Base-by-base conservation (phyloP, 805 yeast species). In the Grigorovia yakushimaensis region DNA sequence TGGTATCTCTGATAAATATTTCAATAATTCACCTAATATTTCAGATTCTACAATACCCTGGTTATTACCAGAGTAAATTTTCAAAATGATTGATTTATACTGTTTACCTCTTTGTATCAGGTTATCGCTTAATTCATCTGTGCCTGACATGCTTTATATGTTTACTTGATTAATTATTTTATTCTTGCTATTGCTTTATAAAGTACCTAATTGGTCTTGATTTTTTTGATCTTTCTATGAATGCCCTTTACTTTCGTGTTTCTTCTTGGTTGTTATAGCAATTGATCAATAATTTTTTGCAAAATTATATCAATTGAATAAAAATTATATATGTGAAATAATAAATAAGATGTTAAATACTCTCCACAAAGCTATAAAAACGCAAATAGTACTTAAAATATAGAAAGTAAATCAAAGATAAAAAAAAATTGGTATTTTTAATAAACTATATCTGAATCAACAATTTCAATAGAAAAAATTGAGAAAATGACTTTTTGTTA, bases 11-110 rank as follows among this genome's bases (percentile, higher is more conserved):
- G 67, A 57, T 10, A 71, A 53, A 47, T 64, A 65, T 41, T 66
- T 59, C 51, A 73, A 61, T 40, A 75, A 60, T 24, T 67, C 70
- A 41, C 71, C 70, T 35, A 77, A 59, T 40, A 60, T 47, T 20
- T 49, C 52, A 7, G 66, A 59, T 41, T 64, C 67, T 19, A 57
- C 55, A 17, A 56, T 54, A 44, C 51, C 57, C 15, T 49, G 53
- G 40, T 56, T 55, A 13, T 51, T 52, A 18, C 62, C 62, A n/a
- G 55, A 54, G 46, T 62, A 62, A 2, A 61, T 63, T 39, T 56
- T 48, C 33, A 60, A 61, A 24, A 62, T 61, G 33, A 49, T 52
- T 7, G 59, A 55, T 35, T 52, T 43, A 42, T 50, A 60, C 18
- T 43, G 47, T 37, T 51, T 49, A 11, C 61, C 64, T 33, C 39